These are phyloP conservation scores for Talaromyces adpressus DNA, from an alignment of 495 filamentous ascomycete species.

Conservation along the genomic window DNA sequence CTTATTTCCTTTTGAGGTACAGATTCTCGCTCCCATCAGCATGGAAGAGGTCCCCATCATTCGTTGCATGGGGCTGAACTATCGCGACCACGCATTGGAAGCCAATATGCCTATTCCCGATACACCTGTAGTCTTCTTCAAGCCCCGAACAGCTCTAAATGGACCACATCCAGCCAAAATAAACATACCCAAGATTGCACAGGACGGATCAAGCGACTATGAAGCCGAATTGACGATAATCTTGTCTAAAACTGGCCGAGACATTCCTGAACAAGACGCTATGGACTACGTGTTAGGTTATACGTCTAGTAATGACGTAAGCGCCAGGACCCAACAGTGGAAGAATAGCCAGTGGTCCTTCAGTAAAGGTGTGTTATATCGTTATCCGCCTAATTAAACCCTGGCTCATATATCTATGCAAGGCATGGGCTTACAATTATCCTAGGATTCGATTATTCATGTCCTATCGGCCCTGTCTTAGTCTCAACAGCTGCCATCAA, in stretches of 20 bases:
- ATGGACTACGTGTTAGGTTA: conserved; percentile 63
- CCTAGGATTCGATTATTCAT: background rate
- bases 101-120: conserved; percentile 58
- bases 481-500: conserved; percentile 17
- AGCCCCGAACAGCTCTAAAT: conserved; percentile 56
- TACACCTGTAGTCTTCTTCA: conserved; percentile 65
- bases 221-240: conserved; percentile 65
- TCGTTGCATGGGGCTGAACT: conserved; percentile 67
- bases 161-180: conserved; percentile 47
- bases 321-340: conserved; percentile 61
- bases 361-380: conserved; percentile 47
- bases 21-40: conserved; percentile 22
- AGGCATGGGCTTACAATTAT: too few species aligned
- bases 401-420: too few species aligned
- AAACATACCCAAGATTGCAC: conserved; percentile 28
- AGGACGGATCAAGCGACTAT: conserved; percentile 52
- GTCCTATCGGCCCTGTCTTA: conserved; percentile 21
- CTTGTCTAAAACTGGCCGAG: conserved; percentile 53
- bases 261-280: conserved; percentile 55
- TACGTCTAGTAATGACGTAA: conserved; percentile 61
- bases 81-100: conserved; percentile 61
- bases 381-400: too few species aligned
- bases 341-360: conserved; percentile 65
- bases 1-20: too few species aligned
- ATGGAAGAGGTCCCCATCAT: conserved; percentile 22